A percentile compares a stretch with the other conserved stretches of the same genome.
Evolutionary conservation across 2,329 filamentous ascomycete genomes (phyloP).

Genomic region (Orbilia ellipsospora): DNA sequence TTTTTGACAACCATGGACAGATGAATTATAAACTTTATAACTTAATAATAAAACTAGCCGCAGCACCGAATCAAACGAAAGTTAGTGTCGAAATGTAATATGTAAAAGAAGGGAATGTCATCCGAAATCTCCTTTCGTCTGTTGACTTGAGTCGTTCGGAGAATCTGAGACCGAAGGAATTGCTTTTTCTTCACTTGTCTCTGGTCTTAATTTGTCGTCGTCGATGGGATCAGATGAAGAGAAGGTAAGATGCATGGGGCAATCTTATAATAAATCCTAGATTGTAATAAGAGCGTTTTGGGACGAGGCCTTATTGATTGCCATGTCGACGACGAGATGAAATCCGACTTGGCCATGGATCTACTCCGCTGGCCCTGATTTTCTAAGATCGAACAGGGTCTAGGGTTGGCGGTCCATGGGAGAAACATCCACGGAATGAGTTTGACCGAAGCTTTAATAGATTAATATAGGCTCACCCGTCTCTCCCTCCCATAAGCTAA

Average conservation of each 20-base stretch:
- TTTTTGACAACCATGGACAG: too few species aligned
- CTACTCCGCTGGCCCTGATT: neutral
- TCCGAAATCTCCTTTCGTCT: too few species aligned
- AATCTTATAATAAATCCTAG: neutral
- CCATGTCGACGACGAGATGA: neutral
- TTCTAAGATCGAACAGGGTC: neutral
- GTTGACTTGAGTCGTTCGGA: slow-evolving; percentile 5
- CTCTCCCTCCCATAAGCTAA: slow-evolving; percentile 22
- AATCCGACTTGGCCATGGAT: neutral
- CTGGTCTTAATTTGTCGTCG: too few species aligned
- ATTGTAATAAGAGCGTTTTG: neutral
- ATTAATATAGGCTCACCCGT: slow-evolving; percentile 32
- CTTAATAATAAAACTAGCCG: too few species aligned
- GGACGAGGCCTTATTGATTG: neutral
- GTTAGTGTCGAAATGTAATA: too few species aligned
- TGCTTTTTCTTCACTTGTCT: too few species aligned
- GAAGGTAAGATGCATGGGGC: neutral
- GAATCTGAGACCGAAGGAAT: slow-evolving; percentile 27
- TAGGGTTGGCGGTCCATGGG: neutral
- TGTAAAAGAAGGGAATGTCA: too few species aligned
- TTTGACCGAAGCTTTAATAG: slow-evolving; percentile 26
- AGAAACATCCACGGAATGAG: slow-evolving; percentile 42
- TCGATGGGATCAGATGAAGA: too few species aligned
- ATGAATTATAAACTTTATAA: too few species aligned
- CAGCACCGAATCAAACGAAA: too few species aligned